A percentile compares a stretch with the other conserved stretches of the same genome.
These are phyloP conservation scores for Gaeumannomyces tritici DNA, from an alignment of 2,329 filamentous ascomycete genomes.

Conservation along the genomic window DNA sequence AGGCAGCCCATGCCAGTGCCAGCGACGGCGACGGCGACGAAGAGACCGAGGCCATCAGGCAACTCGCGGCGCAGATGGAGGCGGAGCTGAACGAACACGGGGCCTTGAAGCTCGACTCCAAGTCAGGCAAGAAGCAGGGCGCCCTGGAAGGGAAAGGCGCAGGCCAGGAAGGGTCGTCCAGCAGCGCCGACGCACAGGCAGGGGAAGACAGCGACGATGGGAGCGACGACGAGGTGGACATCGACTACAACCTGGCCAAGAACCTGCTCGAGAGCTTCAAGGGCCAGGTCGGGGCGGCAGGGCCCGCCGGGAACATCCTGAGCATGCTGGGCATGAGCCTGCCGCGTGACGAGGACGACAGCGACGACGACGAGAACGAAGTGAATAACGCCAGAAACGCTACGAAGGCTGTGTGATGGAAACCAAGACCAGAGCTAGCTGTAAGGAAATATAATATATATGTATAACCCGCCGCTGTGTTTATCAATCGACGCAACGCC, in stretches of 20 bases:
- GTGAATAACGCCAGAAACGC: too few species aligned
- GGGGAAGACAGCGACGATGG: conserved; percentile 10
- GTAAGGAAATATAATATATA: conserved; percentile 5
- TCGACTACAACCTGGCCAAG: conserved; percentile 80
- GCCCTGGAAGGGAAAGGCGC: conserved; percentile 18
- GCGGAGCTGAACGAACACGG: conserved; percentile 61
- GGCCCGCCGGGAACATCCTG: conserved; percentile 80
- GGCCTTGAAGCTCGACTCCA: conserved; percentile 46
- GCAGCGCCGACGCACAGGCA: conserved; percentile 10
- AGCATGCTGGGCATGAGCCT: conserved; percentile 76
- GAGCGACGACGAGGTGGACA: conserved; percentile 53
- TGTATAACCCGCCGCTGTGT: conserved; percentile 2
- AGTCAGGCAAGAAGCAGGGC: conserved; percentile 15
- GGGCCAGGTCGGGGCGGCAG: conserved; percentile 74
- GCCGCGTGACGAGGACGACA: conserved; percentile 67
- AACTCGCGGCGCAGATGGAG: conserved; percentile 62
- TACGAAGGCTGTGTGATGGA: background rate
- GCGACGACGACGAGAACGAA: conserved; percentile 21
- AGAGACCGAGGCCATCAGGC: conserved; percentile 52
- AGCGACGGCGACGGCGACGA: conserved; percentile 28
- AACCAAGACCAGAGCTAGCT: background rate
- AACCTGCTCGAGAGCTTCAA: conserved; percentile 92
- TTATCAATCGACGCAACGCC: too few species aligned
- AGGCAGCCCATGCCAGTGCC: background rate
- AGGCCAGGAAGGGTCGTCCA: background rate